A percentile compares a stretch with the other conserved stretches of the same genome.
Conservation (phyloP, 1,139 yeast species). For the Casaregolazyma lundiana region DNA sequence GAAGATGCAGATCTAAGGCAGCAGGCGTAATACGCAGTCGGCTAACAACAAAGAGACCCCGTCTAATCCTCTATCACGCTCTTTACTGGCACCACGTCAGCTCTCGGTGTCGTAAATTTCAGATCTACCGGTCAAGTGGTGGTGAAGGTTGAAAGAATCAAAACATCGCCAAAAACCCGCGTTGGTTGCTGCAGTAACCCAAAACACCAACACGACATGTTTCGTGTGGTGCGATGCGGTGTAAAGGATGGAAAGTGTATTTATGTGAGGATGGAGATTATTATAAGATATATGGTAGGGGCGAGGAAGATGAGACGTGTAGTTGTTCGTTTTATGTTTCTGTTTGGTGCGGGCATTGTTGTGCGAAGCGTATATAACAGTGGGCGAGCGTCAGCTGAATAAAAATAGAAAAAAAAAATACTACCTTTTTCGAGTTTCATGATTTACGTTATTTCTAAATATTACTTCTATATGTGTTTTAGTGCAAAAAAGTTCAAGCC, state of each 20-base stretch:
- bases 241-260: not conserved
- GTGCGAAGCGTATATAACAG: too few relatives aligned
- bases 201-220: not conserved
- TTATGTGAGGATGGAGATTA: not conserved
- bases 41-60: too few relatives aligned
- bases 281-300: too few relatives aligned
- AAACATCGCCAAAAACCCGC: not conserved
- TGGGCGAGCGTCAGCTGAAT: too few relatives aligned
- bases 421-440: not conserved
- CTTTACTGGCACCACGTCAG: too few relatives aligned
- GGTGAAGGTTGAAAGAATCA: not conserved
- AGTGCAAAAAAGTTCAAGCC: slow-evolving; percentile 38
- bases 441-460: not conserved
- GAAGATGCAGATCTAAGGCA: too few relatives aligned
- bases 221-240: slow-evolving; percentile 1
- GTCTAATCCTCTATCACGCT: too few relatives aligned
- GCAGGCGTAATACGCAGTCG: too few relatives aligned
- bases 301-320: too few relatives aligned
- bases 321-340: too few relatives aligned
- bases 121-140: not conserved
- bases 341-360: too few relatives aligned
- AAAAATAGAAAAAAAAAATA: too few relatives aligned
- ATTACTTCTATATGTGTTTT: not conserved
- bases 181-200: not conserved
- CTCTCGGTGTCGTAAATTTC: not conserved